Base-by-base conservation (phyloP, 345 rosid species). In the Diplotaxis tenuifolia region DNA sequence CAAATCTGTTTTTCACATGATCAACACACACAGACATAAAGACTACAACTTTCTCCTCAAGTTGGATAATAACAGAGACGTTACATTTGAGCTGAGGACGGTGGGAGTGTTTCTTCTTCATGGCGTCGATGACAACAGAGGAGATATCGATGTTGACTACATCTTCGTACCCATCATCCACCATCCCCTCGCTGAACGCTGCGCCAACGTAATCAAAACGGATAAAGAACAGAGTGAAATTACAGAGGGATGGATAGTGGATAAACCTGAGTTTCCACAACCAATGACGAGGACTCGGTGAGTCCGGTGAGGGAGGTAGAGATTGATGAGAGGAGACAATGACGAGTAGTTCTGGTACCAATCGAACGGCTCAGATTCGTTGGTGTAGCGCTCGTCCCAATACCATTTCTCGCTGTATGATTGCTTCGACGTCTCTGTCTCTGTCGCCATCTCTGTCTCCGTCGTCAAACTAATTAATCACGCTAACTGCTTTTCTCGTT, bases 181-280 rank as follows among this genome's bases (percentile, higher is more conserved):
- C 86, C 98, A 93, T 81, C 12, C 83, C 91, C 71, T 88, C 87
- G 59, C 96, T 87, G 66, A 93, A 90, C 29, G 86, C 98, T 90
- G 83, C 74, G 62, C 25, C 40, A 40, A 23, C 2, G 21, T n/a
- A 56, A 38, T 31, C 31, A 20, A 14, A 49, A 45, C 10, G 19
- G 53, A 72, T 36, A 67, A 25, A 55, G 42, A 72, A 7, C 0
- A 63, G 7, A 0, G 4, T 16, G 28, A 22, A 58, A 47, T 16
- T 6, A 36, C 7, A 54, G 4, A 65, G 56, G 63, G 15, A 23
- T 12, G 10, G 38, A 9, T 1, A 2, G 42, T 9, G 3, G n/a
- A n/a, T n/a, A n/a, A n/a, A 89, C 96, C 90, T 50, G 98, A 93
- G 84, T 88, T 93, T 16, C 98, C 98, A 75, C 95, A 88, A 45